Base-by-base conservation (phyloP, 2,329 filamentous ascomycete genomes). In the Apiospora aurea region DNA sequence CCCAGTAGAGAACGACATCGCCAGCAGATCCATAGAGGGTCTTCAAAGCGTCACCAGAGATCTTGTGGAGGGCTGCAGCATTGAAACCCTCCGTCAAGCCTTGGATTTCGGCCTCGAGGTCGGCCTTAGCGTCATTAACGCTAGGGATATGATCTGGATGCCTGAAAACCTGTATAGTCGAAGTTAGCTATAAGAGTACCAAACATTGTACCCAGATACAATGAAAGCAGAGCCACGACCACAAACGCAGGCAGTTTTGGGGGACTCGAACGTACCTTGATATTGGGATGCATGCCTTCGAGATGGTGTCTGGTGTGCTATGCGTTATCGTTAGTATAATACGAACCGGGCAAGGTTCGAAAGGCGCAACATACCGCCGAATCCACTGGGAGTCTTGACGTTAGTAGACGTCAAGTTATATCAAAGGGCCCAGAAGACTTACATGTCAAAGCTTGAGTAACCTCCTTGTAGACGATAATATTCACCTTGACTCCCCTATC, bases 381-480 rank as follows among this genome's bases (percentile, higher is more conserved):
- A 70, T 86, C 81, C 69, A 85, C 81, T 82, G 24, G 26, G 43
- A 16, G n/a, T 26, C 10, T 26, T 18, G 44, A 68, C 64, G 13
- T n/a, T 68, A 16, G 29, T 26, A 81, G 77, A 81, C 81, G 75
- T 84, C 79, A 81, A 81, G 75, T 84, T 79, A 78, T 80, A 82
- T 34, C 81, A 73, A 70, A 77, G 29, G 57, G 57, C 29, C 8
- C 13, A 3, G 8, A 64, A n/a, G 18, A 90, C 92, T 88, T 87
- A 94, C 92, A 86, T 53, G 93, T 95, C 78, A 97, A 83, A 51
- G 94, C 93, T 78, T 94, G 92, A 4, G 93, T 90, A 10, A 96
- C 93, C 83, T 98, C 95, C 83, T 97, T 97, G 84, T 97, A 97
- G 14, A 97, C 94, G 70, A 97, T 95, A 69, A 97, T 87, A 77